Evolutionary conservation across 108 stramenopile genomes (phyloP), one percentile per base, ranked within the genome.

Genomic region (Pseudonitzschia multiseries): DNA sequence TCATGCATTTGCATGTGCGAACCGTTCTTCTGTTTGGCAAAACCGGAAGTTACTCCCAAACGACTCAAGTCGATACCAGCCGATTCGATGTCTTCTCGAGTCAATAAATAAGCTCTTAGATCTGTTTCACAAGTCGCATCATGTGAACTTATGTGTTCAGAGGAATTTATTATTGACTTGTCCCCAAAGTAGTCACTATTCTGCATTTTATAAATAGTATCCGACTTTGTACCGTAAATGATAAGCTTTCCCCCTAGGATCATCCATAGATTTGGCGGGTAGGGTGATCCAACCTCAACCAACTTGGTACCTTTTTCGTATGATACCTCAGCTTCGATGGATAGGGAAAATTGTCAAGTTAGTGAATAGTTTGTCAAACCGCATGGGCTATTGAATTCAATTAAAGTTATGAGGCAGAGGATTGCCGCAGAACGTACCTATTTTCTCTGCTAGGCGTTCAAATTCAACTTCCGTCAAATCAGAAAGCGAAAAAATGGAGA

Each of bases 151-250:
- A 75, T 73, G 61, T 78, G 57, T 74, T 81, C 56, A 52, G 44
- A 48, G 65, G 83, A 65, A 18, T 63, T 20, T 27, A 59, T 27
- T 13, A 75, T 63, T 8, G 32, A 26, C 31, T 65, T 66, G n/a
- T 89, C 86, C 15, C 88, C 88, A 69, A 89, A 89, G 69, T 85
- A 87, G 63, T 85, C 84, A 29, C 88, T 86, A 0, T 68, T 53
- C 61, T 64, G 51, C 42, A 89, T 73, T 43, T 81, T 79, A 48
- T 79, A 81, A 24, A 86, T 84, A 54, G 80, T 78, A 18, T 78
- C 86, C 70, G 26, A 57, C 13, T 43, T 59, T 17, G 77, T 80
- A 20, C 85, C 84, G 26, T 79, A 84, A 26, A 89, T 74, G 31
- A 77, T 66, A 14, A 87, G 51, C 65, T 78, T 84, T n/a, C 88